Evolutionary conservation across 2,329 filamentous ascomycete genomes (phyloP), one percentile per base, ranked within the genome.

Genomic region (Pyrenochaeta sp.): DNA sequence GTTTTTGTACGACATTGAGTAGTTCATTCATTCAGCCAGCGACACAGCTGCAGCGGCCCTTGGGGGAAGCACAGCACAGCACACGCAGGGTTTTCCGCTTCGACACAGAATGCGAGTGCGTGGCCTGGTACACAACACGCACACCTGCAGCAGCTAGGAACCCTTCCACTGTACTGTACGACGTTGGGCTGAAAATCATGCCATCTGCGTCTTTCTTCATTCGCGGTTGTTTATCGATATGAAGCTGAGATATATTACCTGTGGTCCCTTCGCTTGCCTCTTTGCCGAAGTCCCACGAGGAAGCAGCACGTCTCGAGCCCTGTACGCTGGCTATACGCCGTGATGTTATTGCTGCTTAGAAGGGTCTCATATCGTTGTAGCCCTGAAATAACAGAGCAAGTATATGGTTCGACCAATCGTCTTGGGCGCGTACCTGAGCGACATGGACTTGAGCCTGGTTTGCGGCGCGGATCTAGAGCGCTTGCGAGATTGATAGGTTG

Each of bases 381-480:
- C 32, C 32, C 32, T 36, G 32, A 13, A 36, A 39, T 39, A 39
- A 39, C 36, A 13, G 15, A 19, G 36, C 9, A 39, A 8, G 36
- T n/a, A 5, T n/a, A 19, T 8, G 7, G 24, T 22, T 53, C 28
- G 25, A 37, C 52, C 52, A 54, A 54, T 54, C 15, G 46, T 25
- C n/a, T 25, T 15, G 10, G 28, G 36, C 43, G 36, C 36, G 52
- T 54, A 54, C 52, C 52, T 54, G 52, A 50, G 52, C 37, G 24
- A 54, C 40, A 19, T 19, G 12, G 36, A 27, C 36, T 36, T 34
- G 39, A 39, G 43, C 51, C 51, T 39, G 51, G 40, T 24, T 15
- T 43, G 10, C 40, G 40, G 40, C 40, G 19, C 25, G 34, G 34
- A 36, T 42, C 28, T 51, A 22, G 19, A 32, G 39, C 12, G 37